Evolutionary conservation across 2,329 filamentous ascomycete species (phyloP), one percentile per base, ranked within the genome.

Genomic region (Pseudogymnoascus verrucosus): DNA sequence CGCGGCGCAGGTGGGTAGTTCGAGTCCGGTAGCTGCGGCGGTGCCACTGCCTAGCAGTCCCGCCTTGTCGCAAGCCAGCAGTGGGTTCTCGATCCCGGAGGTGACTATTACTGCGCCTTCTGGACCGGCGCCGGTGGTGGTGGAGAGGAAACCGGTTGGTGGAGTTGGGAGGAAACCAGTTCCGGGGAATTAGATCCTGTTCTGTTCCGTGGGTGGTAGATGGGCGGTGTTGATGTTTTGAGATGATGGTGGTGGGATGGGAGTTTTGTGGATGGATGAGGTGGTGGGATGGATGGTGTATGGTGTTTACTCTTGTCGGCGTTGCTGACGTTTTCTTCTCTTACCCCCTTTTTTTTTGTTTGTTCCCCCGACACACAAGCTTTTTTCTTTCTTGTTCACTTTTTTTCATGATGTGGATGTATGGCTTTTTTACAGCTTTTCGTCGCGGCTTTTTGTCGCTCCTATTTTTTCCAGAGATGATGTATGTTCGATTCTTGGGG

Each of bases 91-190:
- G 1, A 42, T 42, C 10, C 39, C 39, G 16, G 39, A 42, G 1
- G 39, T 42, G 4, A 42, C 67, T 69, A 62, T 63, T 26, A 4
- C 67, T 60, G 63, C 65, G 64, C 57, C 51, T 36, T 64, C 39
- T 19, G 37, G 34, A 10, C 34, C 62, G 51, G 51, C 12, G 31
- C 3, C 10, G n/a, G 6, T 26, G 26, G 40, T 54, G 16, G 26
- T 36, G 16, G 36, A 39, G 11, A 42, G 59, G 62, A 60, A 40
- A 60, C 67, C 26, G 39, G 39, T 60, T 10, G 34, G 64, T 69
- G n/a, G n/a, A n/a, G 31, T 69, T 26, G 65, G 62, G 10, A 65
- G 71, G 57, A 74, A 74, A 60, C 72, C 71, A 19, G 70, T 74
- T 63, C 70, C 70, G 14, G 72, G 72, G 62, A 71, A 73, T 10